Evolutionary conservation across 805 yeast genomes (phyloP).

Genomic region (Candida golubevii): DNA sequence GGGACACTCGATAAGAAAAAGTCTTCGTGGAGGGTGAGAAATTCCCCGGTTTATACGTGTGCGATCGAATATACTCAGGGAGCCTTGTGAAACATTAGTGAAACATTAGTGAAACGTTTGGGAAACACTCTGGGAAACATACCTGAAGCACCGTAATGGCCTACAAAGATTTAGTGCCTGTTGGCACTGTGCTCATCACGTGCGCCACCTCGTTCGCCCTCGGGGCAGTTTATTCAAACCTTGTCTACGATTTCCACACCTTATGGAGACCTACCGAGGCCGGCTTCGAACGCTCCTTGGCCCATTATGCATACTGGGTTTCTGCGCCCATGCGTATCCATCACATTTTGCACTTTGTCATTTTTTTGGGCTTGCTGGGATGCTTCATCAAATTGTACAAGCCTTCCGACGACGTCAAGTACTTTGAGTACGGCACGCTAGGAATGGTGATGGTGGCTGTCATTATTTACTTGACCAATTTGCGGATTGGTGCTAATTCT

Average conservation of each 20-base stretch:
- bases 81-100: not conserved
- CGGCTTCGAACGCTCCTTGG: conserved; percentile 58
- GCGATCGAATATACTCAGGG: no score
- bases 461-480: conserved; percentile 80
- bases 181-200: conserved; percentile 40
- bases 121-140: not conserved
- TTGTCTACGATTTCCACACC: conserved; percentile 76
- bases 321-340: conserved; percentile 55
- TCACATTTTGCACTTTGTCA: conserved; percentile 58
- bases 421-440: conserved; percentile 86
- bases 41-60: no score
- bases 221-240: conserved; percentile 74
- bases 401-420: conserved; percentile 79
- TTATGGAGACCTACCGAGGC: conserved; percentile 56
- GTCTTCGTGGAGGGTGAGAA: no score
- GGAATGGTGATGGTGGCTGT: conserved; percentile 67
- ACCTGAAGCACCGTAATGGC: conserved; percentile 12
- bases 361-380: conserved; percentile 67
- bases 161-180: conserved; percentile 44
- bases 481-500: conserved; percentile 73
- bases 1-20: no score
- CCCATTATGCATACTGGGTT: conserved; percentile 76
- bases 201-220: conserved; percentile 70
- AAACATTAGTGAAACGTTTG: conserved; percentile 1
- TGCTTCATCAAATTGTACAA: conserved; percentile 73